These are phyloP conservation scores for Lachancea thermotolerans DNA, from an alignment of 805 yeast genomes.

Conservation along the genomic window DNA sequence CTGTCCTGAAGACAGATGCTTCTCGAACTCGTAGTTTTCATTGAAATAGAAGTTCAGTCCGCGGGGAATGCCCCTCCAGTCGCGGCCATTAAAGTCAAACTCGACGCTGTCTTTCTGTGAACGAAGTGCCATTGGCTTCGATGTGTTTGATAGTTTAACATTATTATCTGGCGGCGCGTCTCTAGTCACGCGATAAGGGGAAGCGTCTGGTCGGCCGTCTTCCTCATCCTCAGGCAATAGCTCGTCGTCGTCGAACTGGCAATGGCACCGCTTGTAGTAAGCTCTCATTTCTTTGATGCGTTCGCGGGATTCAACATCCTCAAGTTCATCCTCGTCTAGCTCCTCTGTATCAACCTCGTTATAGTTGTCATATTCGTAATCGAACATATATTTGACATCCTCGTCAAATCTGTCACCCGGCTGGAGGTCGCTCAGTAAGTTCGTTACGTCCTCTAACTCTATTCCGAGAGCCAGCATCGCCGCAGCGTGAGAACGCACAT, in stretches of 20 bases:
- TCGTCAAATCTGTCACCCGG: slow-evolving; percentile 62
- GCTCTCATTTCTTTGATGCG: slow-evolving; percentile 17
- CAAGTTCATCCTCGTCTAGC: slow-evolving; percentile 16
- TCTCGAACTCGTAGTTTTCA: slow-evolving; percentile 17
- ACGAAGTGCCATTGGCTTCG: slow-evolving; percentile 33
- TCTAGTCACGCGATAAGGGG: slow-evolving; percentile 13
- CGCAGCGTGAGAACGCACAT: slow-evolving; percentile 51
- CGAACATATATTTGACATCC: slow-evolving; percentile 56
- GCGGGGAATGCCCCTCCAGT: slow-evolving; percentile 68
- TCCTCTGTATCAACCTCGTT: slow-evolving; percentile 31
- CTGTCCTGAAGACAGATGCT: slow-evolving; percentile 11
- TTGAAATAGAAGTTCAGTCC: slow-evolving; percentile 43
- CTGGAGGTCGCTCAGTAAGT: slow-evolving; percentile 48
- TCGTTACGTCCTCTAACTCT: slow-evolving; percentile 44
- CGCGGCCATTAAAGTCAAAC: slow-evolving; percentile 54
- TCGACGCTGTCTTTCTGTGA: slow-evolving; percentile 34
- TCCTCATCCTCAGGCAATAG: slow-evolving; percentile 22
- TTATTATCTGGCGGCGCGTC: slow-evolving; percentile 8
- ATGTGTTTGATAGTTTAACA: background rate
- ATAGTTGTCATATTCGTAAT: slow-evolving; percentile 44
- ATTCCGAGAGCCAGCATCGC: slow-evolving; percentile 46
- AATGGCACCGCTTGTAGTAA: slow-evolving; percentile 32
- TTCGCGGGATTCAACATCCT: slow-evolving; percentile 16
- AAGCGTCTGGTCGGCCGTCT: slow-evolving; percentile 17
- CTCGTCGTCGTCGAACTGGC: slow-evolving; percentile 34